A percentile compares a stretch with the other conserved stretches of the same genome.
Conservation (phyloP, 2,329 filamentous ascomycete species). For the Ascochyta koolunga region DNA sequence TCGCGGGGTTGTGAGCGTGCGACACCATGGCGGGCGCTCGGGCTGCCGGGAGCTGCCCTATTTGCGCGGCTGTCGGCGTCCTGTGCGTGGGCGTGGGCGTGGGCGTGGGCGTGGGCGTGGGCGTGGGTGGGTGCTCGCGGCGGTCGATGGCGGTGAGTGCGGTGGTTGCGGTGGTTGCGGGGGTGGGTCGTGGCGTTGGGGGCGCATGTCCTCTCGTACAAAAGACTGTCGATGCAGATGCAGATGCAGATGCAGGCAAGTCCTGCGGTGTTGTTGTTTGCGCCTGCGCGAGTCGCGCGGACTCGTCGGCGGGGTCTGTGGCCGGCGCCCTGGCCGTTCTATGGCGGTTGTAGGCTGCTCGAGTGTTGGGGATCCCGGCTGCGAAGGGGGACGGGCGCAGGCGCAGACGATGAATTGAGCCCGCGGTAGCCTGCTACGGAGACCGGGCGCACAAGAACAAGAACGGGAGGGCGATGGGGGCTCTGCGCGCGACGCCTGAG, state of each 20-base stretch:
- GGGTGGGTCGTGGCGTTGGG: slow-evolving; percentile 22
- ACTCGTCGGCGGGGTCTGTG: slow-evolving; percentile 31
- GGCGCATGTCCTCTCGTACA: slow-evolving; percentile 29
- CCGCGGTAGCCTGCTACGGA: slow-evolving; percentile 16
- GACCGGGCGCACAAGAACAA: background rate
- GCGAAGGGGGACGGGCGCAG: slow-evolving; percentile 20
- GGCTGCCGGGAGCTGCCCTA: slow-evolving; percentile 10
- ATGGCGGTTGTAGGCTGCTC: slow-evolving; percentile 26
- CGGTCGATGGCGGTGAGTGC: slow-evolving; percentile 20
- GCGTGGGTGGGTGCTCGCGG: background rate
- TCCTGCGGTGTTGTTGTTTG: slow-evolving; percentile 26
- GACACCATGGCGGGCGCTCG: slow-evolving; percentile 30
- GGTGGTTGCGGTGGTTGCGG: slow-evolving; percentile 22
- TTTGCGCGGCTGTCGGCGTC: slow-evolving; percentile 1
- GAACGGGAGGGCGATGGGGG: background rate
- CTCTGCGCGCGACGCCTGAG: slow-evolving; percentile 16
- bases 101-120: too few species aligned
- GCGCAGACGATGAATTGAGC: slow-evolving; percentile 11
- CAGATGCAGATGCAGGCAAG: slow-evolving; percentile 17
- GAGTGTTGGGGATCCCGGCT: slow-evolving; percentile 37
- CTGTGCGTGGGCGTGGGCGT: background rate
- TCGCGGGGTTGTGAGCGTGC: slow-evolving; percentile 23
- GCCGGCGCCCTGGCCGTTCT: slow-evolving; percentile 28
- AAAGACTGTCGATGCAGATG: slow-evolving; percentile 3
- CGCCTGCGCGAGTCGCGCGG: slow-evolving; percentile 26